Evolutionary conservation across 2,329 filamentous ascomycete species (phyloP).

Genomic region (Leptographium radiaticola): DNA sequence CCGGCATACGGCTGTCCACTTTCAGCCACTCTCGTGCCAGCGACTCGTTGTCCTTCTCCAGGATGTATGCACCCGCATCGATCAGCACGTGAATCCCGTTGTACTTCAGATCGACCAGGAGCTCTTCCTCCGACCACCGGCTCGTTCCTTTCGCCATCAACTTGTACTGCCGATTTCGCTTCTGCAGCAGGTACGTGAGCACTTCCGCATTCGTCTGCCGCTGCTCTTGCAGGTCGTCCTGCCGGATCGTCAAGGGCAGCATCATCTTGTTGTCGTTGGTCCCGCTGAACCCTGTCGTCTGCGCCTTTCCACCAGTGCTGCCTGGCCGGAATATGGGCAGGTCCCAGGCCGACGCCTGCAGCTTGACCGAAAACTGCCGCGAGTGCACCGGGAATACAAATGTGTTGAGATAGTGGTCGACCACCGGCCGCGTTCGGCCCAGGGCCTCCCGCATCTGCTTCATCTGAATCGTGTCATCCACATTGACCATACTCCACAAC

Average conservation of each 20-base stretch:
- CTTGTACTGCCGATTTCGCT: conserved; percentile 34
- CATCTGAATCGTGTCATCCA: conserved; percentile 40
- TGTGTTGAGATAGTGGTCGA: conserved; percentile 49
- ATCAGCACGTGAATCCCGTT: conserved; percentile 40
- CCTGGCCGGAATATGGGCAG: conserved; percentile 32
- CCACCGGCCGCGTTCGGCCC: conserved; percentile 31
- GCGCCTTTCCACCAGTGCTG: conserved; percentile 5
- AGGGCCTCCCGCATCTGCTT: conserved; percentile 35
- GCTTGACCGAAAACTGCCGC: conserved; percentile 49
- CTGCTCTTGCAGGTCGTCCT: conserved; percentile 44
- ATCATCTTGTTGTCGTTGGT: conserved; percentile 53
- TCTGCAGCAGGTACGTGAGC: conserved; percentile 40
- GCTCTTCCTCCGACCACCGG: conserved; percentile 28
- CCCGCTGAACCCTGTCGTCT: conserved; percentile 58
- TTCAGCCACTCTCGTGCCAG: conserved; percentile 38
- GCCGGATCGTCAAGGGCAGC: conserved; percentile 47
- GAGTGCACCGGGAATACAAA: conserved; percentile 54
- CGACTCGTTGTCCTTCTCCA: conserved; percentile 43
- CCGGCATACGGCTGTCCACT: conserved; percentile 28
- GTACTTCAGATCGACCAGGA: conserved; percentile 27
- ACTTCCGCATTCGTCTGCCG: conserved; percentile 52
- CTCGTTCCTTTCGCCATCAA: conserved; percentile 18
- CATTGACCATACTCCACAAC: conserved; percentile 44
- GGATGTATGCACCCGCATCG: conserved; percentile 50
- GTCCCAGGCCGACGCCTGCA: conserved; percentile 57